phyloP scores from a whole-genome alignment of 2,329 filamentous ascomycete genomes.

The Penicillium occitanis region DNA sequence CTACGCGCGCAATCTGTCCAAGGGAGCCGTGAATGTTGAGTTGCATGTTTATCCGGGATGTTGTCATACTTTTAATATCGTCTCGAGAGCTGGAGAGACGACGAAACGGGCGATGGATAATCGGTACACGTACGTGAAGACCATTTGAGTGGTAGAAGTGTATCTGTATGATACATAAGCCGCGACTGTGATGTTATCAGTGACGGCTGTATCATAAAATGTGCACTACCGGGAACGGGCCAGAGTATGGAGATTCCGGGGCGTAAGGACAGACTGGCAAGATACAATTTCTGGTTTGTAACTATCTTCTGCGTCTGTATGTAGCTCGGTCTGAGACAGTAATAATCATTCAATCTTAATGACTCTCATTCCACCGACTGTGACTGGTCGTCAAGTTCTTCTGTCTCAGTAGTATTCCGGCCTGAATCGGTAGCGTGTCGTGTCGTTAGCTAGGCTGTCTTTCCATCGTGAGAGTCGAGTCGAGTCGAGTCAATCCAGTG shows the following conservation, averaged over 20 bases:
- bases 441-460: too few relatives aligned
- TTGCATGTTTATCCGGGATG: slow-evolving; percentile 47
- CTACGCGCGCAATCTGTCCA: slow-evolving; percentile 10
- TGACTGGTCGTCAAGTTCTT: neutral
- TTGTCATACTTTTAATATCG: slow-evolving; percentile 43
- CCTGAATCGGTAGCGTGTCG: neutral
- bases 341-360: neutral
- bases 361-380: neutral
- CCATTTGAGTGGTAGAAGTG: neutral
- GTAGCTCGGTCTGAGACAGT: neutral
- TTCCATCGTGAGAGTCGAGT: neutral
- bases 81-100: slow-evolving; percentile 20
- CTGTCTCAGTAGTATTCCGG: neutral
- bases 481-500: neutral
- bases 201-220: neutral
- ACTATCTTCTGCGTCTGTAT: neutral
- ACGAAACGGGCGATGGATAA: slow-evolving; percentile 22
- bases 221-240: neutral
- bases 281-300: neutral
- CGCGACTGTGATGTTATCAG: neutral
- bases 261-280: neutral
- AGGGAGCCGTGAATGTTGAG: slow-evolving; percentile 33
- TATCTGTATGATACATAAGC: neutral
- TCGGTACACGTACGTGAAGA: neutral
- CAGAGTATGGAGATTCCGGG: neutral